A percentile compares a stretch with the other conserved stretches of the same genome.
phyloP scores from a whole-genome alignment of 352 stramenopile species.

The Globisporangium heterothallicum region DNA sequence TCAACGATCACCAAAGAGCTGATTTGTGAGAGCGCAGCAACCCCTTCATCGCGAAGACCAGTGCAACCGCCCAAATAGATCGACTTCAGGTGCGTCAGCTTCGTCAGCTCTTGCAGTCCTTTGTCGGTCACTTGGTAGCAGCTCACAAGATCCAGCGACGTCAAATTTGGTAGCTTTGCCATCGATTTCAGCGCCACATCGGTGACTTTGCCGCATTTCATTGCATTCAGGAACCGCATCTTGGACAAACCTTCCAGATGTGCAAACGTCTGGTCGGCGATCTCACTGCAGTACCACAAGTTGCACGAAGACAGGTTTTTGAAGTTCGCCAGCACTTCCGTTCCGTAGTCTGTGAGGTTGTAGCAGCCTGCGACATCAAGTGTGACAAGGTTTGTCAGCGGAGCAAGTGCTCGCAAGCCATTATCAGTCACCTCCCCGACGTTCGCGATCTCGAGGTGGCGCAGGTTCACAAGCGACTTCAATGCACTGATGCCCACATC shows the following conservation, averaged over 20 bases:
- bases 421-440: constrained; percentile 66
- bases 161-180: constrained; percentile 43
- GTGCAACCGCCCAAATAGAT: constrained; percentile 62
- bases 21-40: constrained; percentile 37
- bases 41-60: constrained; percentile 51
- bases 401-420: constrained; percentile 41
- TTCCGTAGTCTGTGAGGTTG: constrained; percentile 71
- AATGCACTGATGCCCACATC: constrained; percentile 49
- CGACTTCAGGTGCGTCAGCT: constrained; percentile 45
- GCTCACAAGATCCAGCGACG: constrained; percentile 70
- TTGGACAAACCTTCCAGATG: constrained; percentile 46
- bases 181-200: constrained; percentile 44
- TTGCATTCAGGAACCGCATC: constrained; percentile 72
- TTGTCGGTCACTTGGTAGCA: constrained; percentile 66
- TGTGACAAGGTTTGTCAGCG: constrained; percentile 49
- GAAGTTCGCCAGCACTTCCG: constrained; percentile 50
- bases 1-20: constrained; percentile 54
- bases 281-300: constrained; percentile 81
- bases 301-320: constrained; percentile 58
- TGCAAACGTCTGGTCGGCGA: constrained; percentile 53
- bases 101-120: constrained; percentile 33
- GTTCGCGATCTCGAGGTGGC: constrained; percentile 70
- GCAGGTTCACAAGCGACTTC: constrained; percentile 47
- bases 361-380: constrained; percentile 76
- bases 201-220: constrained; percentile 78